A percentile compares a stretch with the other conserved stretches of the same genome.
Evolutionary conservation across 805 yeast genomes (phyloP).

Genomic region (Maudiozyma barnettii): DNA sequence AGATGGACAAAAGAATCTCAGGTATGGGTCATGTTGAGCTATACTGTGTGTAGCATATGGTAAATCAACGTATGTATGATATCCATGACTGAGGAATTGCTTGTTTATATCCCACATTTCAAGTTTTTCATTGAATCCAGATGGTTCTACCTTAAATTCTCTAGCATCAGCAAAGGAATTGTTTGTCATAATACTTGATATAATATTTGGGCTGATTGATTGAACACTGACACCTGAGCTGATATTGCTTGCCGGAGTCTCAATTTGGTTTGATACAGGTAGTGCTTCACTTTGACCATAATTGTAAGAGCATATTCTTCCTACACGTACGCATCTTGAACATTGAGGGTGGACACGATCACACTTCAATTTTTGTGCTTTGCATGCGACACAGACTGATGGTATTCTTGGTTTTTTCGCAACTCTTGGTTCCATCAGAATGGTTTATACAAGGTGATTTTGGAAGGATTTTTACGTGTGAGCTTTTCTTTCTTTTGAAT

Average conservation of each 20-base stretch:
- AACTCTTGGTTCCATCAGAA: not conserved
- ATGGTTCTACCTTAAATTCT: not conserved
- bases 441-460: not conserved
- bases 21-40: conserved; percentile 6
- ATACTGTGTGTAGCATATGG: conserved; percentile 8
- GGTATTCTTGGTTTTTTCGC: conserved; percentile 1
- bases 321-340: conserved; percentile 5
- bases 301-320: not conserved
- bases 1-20: conserved; percentile 4
- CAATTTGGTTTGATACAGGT: not conserved
- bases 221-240: not conserved
- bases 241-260: not conserved
- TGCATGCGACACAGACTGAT: conserved; percentile 7
- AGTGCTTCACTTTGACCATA: not conserved
- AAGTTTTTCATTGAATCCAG: not conserved
- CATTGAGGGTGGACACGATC: conserved; percentile 10
- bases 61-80: conserved; percentile 5
- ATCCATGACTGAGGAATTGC: conserved; percentile 4
- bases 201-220: not conserved
- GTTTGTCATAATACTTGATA: not conserved
- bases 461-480: too few relatives aligned
- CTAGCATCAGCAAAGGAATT: not conserved
- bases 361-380: conserved; percentile 8
- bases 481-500: too few relatives aligned
- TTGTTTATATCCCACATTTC: conserved; percentile 8